These are phyloP conservation scores for Microthlaspi erraticum DNA, from an alignment of 345 rosid genomes.

Conservation along the genomic window DNA sequence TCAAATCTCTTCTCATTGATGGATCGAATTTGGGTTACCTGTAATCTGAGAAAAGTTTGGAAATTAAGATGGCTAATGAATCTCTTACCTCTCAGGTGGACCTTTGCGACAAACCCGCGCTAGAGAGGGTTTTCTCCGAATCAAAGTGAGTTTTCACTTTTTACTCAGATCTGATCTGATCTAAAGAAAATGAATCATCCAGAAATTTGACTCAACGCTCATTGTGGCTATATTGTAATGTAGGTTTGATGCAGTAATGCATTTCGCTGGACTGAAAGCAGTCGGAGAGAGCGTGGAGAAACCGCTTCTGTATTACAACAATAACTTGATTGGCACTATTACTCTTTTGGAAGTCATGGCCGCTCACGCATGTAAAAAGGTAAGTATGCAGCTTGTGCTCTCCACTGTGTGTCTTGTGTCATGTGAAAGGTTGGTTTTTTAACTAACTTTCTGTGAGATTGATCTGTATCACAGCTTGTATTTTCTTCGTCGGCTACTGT, in stretches of 20 bases:
- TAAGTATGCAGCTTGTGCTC: constrained; percentile 52
- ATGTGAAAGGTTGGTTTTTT: background rate
- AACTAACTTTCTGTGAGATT: constrained; percentile 33
- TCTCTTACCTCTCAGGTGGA: constrained; percentile 64
- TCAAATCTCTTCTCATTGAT: background rate
- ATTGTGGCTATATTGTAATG: constrained; percentile 27
- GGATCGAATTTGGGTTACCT: constrained; percentile 21
- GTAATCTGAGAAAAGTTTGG: constrained; percentile 13
- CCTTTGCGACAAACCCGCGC: constrained; percentile 82
- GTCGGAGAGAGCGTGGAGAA: constrained; percentile 94
- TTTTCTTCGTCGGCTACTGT: constrained; percentile 99
- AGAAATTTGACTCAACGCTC: constrained; percentile 2
- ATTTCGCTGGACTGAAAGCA: constrained; percentile 98
- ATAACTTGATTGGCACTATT: constrained; percentile 90
- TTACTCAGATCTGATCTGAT: constrained; percentile 32
- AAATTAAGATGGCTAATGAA: constrained; percentile 26
- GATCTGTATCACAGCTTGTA: constrained; percentile 67
- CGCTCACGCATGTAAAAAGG: constrained; percentile 88
- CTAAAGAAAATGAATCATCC: background rate
- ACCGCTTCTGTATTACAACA: constrained; percentile 80
- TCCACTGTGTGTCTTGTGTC: constrained; percentile 20
- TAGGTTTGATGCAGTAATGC: constrained; percentile 97
- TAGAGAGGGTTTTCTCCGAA: constrained; percentile 66
- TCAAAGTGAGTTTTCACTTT: constrained; percentile 66
- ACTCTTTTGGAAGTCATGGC: constrained; percentile 87